phyloP scores from a whole-genome alignment of 2,329 filamentous ascomycete species.

The Talaromyces rugulosus region DNA sequence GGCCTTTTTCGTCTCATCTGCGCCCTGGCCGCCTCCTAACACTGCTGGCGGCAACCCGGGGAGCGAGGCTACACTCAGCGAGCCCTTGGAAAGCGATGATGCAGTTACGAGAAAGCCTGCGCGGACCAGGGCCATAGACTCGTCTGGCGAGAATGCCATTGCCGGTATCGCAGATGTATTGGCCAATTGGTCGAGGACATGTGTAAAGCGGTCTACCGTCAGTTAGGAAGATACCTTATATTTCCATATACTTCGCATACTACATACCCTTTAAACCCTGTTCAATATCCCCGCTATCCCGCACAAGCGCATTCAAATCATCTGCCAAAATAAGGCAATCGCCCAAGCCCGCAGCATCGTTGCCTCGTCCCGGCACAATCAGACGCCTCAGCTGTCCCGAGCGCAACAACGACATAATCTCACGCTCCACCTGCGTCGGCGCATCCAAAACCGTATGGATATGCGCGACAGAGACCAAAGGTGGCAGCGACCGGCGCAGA shows the following conservation, averaged over 20 bases:
- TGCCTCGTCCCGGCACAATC: constrained; percentile 54
- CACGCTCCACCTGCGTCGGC: constrained; percentile 56
- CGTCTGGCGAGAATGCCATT: constrained; percentile 41
- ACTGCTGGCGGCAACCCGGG: constrained; percentile 24
- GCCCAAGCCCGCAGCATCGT: constrained; percentile 52
- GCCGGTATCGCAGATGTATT: constrained; percentile 45
- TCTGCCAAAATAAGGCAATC: constrained; percentile 55
- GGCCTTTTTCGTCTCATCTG: neutral
- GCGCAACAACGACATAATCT: constrained; percentile 52
- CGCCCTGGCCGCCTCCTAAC: constrained; percentile 12
- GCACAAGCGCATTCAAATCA: constrained; percentile 48
- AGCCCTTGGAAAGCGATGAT: constrained; percentile 36
- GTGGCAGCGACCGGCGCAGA: constrained; percentile 51
- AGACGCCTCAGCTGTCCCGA: constrained; percentile 52
- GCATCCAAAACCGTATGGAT: constrained; percentile 55
- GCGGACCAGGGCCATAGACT: constrained; percentile 47
- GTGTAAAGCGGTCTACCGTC: constrained; percentile 46
- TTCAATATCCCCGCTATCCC: constrained; percentile 29
- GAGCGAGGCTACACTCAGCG: constrained; percentile 40
- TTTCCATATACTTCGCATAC: neutral
- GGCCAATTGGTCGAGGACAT: constrained; percentile 44
- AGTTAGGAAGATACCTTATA: neutral
- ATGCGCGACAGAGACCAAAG: constrained; percentile 57
- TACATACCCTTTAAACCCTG: constrained; percentile 31
- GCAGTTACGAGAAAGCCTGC: constrained; percentile 54